Percentiles rank a stretch among this genome's conserved stretches.
Conservation (phyloP, 768 basidiomycete species). For the Tephrocybe sp. region DNA sequence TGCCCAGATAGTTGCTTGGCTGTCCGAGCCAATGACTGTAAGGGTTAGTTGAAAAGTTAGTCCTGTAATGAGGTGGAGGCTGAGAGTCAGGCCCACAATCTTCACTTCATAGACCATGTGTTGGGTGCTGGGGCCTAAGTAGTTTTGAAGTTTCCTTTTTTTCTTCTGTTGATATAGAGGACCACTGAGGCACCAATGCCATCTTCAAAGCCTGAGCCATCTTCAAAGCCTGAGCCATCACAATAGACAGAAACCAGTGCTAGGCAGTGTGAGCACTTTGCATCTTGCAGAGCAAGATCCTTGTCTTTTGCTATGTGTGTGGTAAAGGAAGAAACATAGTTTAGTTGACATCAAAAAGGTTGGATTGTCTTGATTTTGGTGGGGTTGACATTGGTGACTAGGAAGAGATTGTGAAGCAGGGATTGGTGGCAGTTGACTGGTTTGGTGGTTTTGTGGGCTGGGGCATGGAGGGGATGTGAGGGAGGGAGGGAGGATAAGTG, state of each 20-base stretch:
- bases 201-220: too few relatives aligned
- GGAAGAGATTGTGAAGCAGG: conserved; percentile 10
- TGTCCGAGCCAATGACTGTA: conserved; percentile 9
- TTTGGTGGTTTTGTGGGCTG: neutral
- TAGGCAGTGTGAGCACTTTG: neutral
- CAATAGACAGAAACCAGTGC: conserved; percentile 5
- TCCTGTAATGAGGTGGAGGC: conserved; percentile 6
- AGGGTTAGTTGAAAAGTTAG: neutral
- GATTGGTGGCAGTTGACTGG: conserved; percentile 4
- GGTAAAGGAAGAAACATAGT: conserved; percentile 2
- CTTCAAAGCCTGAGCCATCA: conserved; percentile 11
- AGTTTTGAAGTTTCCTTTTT: neutral
- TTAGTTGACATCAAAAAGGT: neutral
- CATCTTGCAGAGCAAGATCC: neutral
- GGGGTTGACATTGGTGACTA: neutral
- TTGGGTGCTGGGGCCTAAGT: conserved; percentile 1
- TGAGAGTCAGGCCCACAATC: conserved; percentile 7
- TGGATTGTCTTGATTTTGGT: neutral
- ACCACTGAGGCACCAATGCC: conserved; percentile 8
- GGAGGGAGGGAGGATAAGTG: conserved; percentile 5
- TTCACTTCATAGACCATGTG: conserved; percentile 15
- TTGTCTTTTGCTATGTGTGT: conserved; percentile 3
- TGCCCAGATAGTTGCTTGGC: conserved; percentile 11
- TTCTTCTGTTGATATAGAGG: neutral
- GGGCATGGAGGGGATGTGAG: conserved; percentile 9